Base-by-base conservation (phyloP, 2,329 filamentous ascomycete genomes). In the Aspergillus ustus region DNA sequence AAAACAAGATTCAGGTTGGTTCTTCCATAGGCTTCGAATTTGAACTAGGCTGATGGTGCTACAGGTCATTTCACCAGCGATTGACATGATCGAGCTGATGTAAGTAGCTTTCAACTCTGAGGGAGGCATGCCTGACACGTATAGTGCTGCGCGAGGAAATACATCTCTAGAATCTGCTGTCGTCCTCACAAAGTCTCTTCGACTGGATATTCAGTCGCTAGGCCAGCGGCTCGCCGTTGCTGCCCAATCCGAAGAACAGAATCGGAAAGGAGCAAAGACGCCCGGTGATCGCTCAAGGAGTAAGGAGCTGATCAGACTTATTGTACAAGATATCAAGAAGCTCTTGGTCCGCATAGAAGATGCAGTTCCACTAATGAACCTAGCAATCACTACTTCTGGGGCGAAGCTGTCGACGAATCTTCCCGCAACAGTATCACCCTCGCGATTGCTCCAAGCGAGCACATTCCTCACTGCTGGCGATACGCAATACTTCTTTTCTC, bases 321-420 rank as follows among this genome's bases (percentile, higher is more conserved):
- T 98, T 65, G 87, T 94, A 56, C 73, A 80, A 11, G 91, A 93
- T 50, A 94, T 97, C 71, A 91, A 89, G 72, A 83, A 80, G 13
- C 79, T 99, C 2, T 83, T 98, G 2, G 79, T 81, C 11, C 87
- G 90, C 8, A 96, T 99, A 64, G 94, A 98, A 74, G 90, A 95
- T 75, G 91, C 94, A 13, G 92, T 98, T 11, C 94, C 94, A 0
- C 82, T 97, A 3, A 90, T 99, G 73, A 97, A 95, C 69, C 83
- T 99, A 29, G 95, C 95, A 59, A 96, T 99, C 66, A 95, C 92
- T 1, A 94, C 93, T 0, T 97, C 94, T 1, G 95, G 95, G 0
- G 93, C 94, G 59, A 96, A 87, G 61, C 82, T 98, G 31, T 92
- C 91, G 0, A 91, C 91, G 0, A 89, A 88, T 2, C 81, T 97